Conservation (phyloP, 306 rosid species). For the Hippophae gyantsensis region DNA sequence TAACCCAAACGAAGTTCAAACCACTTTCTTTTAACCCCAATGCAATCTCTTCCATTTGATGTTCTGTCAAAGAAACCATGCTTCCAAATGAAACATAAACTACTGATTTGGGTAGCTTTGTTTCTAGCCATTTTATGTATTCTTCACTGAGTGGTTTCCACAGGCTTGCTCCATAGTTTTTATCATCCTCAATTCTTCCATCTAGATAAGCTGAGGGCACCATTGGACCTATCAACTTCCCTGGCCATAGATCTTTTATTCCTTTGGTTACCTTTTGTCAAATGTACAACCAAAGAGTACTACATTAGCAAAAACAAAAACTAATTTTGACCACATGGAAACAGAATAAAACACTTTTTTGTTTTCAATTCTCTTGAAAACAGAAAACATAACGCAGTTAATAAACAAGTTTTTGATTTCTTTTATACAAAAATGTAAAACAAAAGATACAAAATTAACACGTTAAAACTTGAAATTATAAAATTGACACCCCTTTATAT, state of each 20-base stretch:
- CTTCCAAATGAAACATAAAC: conserved; percentile 36
- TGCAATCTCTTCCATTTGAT: conserved; percentile 34
- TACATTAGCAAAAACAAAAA: background rate
- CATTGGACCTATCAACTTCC: conserved; percentile 34
- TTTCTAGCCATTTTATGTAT: conserved; percentile 26
- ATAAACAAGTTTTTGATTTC: too few relatives aligned
- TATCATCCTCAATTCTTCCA: conserved; percentile 27
- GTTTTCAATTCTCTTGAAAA: too few relatives aligned
- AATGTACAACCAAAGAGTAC: background rate
- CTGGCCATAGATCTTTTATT: conserved; percentile 26
- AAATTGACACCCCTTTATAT: too few relatives aligned
- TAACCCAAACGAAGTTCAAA: conserved; percentile 28
- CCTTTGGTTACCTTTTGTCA: conserved; percentile 20
- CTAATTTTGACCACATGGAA: too few relatives aligned
- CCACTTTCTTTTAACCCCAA: conserved; percentile 26
- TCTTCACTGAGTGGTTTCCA: conserved; percentile 20
- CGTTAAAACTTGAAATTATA: too few relatives aligned
- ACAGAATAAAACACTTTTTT: too few relatives aligned
- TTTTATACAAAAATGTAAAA: too few relatives aligned
- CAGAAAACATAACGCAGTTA: too few relatives aligned
- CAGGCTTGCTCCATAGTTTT: conserved; percentile 24
- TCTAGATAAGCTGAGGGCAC: conserved; percentile 44
- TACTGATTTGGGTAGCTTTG: conserved; percentile 19
- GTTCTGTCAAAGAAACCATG: conserved; percentile 12
- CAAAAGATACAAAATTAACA: too few relatives aligned